Evolutionary conservation across 2,329 filamentous ascomycete species (phyloP), one percentile per base, ranked within the genome.

Genomic region (Coniochaeta sp.): DNA sequence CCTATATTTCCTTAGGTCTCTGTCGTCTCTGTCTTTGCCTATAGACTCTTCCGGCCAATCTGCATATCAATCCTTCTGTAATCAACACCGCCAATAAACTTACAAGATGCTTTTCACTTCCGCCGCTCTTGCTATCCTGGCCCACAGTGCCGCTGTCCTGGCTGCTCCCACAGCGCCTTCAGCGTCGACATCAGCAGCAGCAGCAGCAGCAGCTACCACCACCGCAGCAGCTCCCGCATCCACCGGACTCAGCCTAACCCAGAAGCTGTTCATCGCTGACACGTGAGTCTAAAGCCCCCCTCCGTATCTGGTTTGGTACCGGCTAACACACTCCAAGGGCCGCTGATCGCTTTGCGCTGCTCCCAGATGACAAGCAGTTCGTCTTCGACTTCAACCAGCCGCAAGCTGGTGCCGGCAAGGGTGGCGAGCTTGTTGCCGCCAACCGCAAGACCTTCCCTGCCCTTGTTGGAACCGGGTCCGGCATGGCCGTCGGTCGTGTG

Each of bases 381-480:
- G 67, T 79, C 68, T 82, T 80, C 70, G 73, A 80, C 69, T 82
- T 82, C 71, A 73, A 73, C 66, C 64, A 65, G 59, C 67, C 66
- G 16, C 69, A 68, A 44, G 57, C 57, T 33, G 68, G 69, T 61
- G 66, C 73, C 16, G 74, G 77, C 61, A 69, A 72, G 52, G 81
- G 79, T 43, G 81, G 81, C 44, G 74, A 80, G 65, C 73, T 83
- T 62, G 71, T 81, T 40, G 73, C 76, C 22, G 80, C 82, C 52
- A 82, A 84, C 72, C 77, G 81, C 67, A 79, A 80, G 71, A 79
- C 77, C 38, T 85, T 85, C 71, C 82, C 83, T 2, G 80, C 81
- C 28, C 77, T 85, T 22, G 78, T 82, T 22, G 77, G 79, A 56
- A 81, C 79, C 4, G 77, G 77, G 22, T 71, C 78, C 38, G 76